Conservation (phyloP, 2,329 filamentous ascomycete species). For the Ophiostoma perfectum region DNA sequence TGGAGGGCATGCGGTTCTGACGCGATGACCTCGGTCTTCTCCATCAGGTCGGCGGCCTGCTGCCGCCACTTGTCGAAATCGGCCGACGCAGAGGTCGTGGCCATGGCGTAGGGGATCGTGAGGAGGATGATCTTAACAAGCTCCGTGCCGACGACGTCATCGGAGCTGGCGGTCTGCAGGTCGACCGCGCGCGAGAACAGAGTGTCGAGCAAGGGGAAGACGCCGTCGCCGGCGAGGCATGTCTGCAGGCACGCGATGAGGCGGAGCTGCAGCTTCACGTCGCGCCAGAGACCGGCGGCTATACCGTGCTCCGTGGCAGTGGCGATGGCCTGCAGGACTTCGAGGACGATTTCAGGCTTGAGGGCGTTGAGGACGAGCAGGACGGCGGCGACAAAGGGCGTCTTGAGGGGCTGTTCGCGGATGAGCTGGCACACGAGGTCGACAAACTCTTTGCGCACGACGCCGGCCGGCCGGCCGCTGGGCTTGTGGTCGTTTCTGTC, state of each 20-base stretch:
- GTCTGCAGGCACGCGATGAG: constrained; percentile 83
- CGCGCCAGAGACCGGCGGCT: constrained; percentile 72
- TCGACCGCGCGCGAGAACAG: constrained; percentile 90
- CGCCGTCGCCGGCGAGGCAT: constrained; percentile 63
- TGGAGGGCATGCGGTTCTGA: constrained; percentile 82
- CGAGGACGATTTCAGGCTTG: constrained; percentile 66
- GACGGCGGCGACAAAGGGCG: constrained; percentile 85
- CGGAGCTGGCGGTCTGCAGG: constrained; percentile 84
- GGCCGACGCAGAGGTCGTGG: constrained; percentile 55
- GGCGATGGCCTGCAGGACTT: constrained; percentile 61
- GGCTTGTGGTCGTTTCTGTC: background rate
- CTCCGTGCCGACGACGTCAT: constrained; percentile 82
- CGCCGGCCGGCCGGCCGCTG: constrained; percentile 50
- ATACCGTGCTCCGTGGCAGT: constrained; percentile 62
- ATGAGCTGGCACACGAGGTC: constrained; percentile 70
- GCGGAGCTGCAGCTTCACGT: constrained; percentile 84
- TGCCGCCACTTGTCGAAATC: constrained; percentile 53
- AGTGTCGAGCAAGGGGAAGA: constrained; percentile 80
- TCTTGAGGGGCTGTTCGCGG: constrained; percentile 92
- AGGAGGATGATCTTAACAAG: constrained; percentile 95
- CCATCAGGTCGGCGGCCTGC: constrained; percentile 72
- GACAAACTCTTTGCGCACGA: constrained; percentile 67
- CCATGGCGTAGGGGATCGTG: constrained; percentile 85
- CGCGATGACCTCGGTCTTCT: constrained; percentile 92
- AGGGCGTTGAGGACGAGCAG: constrained; percentile 73